phyloP scores from a whole-genome alignment of 306 rosid species.

The Hylodesmum podocarpum region DNA sequence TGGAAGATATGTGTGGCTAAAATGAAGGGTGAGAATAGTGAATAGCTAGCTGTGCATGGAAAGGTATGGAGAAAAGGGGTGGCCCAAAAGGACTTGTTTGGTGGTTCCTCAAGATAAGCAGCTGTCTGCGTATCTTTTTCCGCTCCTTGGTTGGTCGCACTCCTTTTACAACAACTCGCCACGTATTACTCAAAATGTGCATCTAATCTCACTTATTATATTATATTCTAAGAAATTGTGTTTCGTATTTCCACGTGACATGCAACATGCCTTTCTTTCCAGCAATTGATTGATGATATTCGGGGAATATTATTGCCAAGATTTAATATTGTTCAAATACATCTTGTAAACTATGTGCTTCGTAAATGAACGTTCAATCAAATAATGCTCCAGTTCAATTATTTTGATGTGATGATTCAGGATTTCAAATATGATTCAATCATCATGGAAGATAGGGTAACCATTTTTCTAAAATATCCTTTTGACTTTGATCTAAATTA shows the following conservation, averaged over 20 bases:
- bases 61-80: conserved; percentile 11
- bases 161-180: conserved; percentile 28
- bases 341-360: not conserved
- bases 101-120: conserved; percentile 32
- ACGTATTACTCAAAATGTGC: conserved; percentile 19
- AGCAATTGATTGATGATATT: not conserved
- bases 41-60: conserved; percentile 11
- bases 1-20: not conserved
- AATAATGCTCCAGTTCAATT: not conserved
- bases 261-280: not conserved
- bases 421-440: not conserved
- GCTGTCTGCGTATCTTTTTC: conserved; percentile 26
- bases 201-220: not conserved
- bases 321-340: not conserved
- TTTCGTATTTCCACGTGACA: not conserved
- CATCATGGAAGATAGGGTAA: not conserved
- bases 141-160: conserved; percentile 27
- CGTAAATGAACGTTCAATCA: not conserved
- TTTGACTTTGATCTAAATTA: too few relatives aligned
- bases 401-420: not conserved
- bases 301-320: not conserved
- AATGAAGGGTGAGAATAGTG: conserved; percentile 6
- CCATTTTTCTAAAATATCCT: not conserved
- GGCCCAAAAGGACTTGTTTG: conserved; percentile 35
- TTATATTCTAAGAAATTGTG: not conserved